These are phyloP conservation scores for Talaromyces sp. DNA, from an alignment of 2,329 filamentous ascomycete species.

Conservation along the genomic window DNA sequence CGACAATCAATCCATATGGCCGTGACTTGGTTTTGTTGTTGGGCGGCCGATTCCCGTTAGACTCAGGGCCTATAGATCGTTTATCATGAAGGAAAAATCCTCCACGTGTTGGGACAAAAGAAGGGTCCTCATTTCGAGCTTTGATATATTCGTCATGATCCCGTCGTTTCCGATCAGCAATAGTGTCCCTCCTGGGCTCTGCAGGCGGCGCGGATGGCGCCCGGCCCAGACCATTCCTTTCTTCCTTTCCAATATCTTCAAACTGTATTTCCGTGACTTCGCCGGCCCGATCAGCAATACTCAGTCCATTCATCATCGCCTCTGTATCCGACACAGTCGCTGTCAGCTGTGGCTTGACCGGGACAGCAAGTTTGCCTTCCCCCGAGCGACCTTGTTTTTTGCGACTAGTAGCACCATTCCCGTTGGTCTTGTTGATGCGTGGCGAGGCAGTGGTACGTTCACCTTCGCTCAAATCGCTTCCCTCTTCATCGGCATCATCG, in stretches of 20 bases:
- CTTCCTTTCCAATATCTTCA: conserved; percentile 38
- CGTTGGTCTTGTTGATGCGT: conserved; percentile 18
- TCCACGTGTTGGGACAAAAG: conserved; percentile 90
- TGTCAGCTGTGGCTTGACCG: conserved; percentile 28
- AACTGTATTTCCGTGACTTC: conserved; percentile 45
- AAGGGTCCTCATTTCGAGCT: conserved; percentile 80
- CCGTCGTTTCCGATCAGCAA: conserved; percentile 67
- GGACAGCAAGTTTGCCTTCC: conserved; percentile 32
- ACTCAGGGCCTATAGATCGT: conserved; percentile 68
- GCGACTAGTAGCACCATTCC: conserved; percentile 22
- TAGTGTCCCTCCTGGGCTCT: conserved; percentile 48
- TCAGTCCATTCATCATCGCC: conserved; percentile 58
- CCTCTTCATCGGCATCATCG: conserved; percentile 57
- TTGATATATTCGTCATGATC: conserved; percentile 90
- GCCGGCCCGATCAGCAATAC: conserved; percentile 37
- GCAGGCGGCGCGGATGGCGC: conserved; percentile 36
- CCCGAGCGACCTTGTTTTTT: conserved; percentile 20
- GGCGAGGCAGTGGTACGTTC: conserved; percentile 32
- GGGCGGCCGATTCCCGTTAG: conserved; percentile 68
- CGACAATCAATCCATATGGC: conserved; percentile 47
- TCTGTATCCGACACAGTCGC: conserved; percentile 52
- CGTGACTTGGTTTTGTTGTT: conserved; percentile 49
- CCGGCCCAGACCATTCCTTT: conserved; percentile 24
- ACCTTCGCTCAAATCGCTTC: conserved; percentile 53
- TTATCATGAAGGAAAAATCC: conserved; percentile 98